Base-by-base conservation (phyloP, 768 basidiomycete genomes). In the Tulasnella sp. region DNA sequence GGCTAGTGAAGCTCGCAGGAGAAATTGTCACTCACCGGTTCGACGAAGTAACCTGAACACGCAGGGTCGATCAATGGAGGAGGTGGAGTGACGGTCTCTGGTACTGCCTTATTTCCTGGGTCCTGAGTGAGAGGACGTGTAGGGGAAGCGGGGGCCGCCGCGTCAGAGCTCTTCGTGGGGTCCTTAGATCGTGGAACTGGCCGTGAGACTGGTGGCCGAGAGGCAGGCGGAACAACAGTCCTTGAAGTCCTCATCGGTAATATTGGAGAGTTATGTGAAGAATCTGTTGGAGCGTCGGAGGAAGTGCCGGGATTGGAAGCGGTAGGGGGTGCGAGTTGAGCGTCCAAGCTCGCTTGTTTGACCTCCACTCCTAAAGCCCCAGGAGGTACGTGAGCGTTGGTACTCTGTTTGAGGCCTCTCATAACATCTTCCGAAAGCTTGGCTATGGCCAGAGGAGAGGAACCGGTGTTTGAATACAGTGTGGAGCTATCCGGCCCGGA, bases 11-110 rank as follows among this genome's bases (percentile, higher is more conserved):
- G 31, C 73, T n/a, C 76, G 48, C 12, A 42, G 39, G 38, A 76
- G 71, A 42, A 72, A 79, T 31, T 31, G 10, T 88, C 94, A 34
- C 62, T 82, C 83, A 98, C 95, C 44, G 96, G 96, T 84, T 99
- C 97, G 71, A 98, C 91, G 83, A 98, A 99, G 85, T 99, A 99
- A 10, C 96, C 97, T 0, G 96, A 97, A 85, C 98, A 99, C 82
- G 92, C 92, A 19, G 92, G 87, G 83, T 96, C 94, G 46, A 88
- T 85, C 72, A 85, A 84, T 0, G 86, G 84, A 40, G 82, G 81
- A 18, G 83, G 74, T 81, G 83, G 78, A 74, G 42, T 34, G 78
- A 79, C 19, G 46, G 46, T 34, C 74, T n/a, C 21, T 77, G 68
- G 31, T n/a, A 24, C 24, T 74, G 24, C 36, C 4, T 5, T 3